Evolutionary conservation across 179 eudicot genomes (phyloP).

Genomic region (Beta corolliflora): DNA sequence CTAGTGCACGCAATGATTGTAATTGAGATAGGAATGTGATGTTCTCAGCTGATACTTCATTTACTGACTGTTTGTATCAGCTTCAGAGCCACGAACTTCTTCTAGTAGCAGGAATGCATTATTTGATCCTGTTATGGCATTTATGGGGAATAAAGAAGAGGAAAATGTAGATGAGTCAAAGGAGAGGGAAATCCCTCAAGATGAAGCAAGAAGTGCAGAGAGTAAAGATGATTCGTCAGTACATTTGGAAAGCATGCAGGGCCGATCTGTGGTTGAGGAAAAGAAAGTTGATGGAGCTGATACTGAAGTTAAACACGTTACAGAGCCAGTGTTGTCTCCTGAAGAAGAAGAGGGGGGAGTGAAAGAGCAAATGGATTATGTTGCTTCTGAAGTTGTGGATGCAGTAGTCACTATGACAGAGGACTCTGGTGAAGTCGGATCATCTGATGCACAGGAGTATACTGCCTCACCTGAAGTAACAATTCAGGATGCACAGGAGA

Average conservation of each 20-base stretch:
- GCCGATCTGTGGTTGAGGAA: conserved; percentile 39
- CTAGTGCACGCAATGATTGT: neutral
- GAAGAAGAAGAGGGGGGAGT: conserved; percentile 40
- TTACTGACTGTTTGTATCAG: conserved; percentile 28
- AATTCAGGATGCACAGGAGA: conserved; percentile 19
- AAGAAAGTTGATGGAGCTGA: conserved; percentile 37
- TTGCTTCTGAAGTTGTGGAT: conserved; percentile 29
- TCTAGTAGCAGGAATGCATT: conserved; percentile 54
- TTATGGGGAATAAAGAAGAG: conserved; percentile 66
- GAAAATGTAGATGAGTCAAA: conserved; percentile 38
- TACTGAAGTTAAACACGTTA: conserved; percentile 29
- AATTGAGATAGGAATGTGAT: neutral
- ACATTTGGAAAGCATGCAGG: conserved; percentile 36
- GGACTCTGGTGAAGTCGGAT: conserved; percentile 26
- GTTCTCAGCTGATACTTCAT: conserved; percentile 18
- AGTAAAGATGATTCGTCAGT: conserved; percentile 36
- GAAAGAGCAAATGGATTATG: conserved; percentile 30
- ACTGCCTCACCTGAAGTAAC: conserved; percentile 29
- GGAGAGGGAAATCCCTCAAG: conserved; percentile 34
- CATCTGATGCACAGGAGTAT: conserved; percentile 37
- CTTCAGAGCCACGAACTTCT: conserved; percentile 63
- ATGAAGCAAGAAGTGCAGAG: conserved; percentile 14
- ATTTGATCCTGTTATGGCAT: conserved; percentile 65
- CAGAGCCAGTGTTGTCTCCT: conserved; percentile 28
- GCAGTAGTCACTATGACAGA: conserved; percentile 25